These are phyloP conservation scores for Boletus vermiculosoides DNA, from an alignment of 768 basidiomycete species.

Conservation along the genomic window DNA sequence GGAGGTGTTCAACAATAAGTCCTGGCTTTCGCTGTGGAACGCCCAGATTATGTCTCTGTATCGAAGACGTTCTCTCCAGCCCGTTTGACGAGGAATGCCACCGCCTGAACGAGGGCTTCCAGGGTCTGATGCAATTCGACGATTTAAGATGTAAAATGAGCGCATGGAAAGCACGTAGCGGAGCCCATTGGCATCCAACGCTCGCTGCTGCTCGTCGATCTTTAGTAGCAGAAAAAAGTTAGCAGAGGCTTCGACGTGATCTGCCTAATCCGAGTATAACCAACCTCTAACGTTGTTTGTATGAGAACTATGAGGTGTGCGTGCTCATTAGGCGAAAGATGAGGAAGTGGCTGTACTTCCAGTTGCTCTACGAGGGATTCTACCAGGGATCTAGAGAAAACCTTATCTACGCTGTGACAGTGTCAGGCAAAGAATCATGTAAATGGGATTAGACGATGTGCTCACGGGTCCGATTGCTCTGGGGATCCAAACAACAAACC, in stretches of 20 bases:
- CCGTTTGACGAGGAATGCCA: slow-evolving; percentile 44
- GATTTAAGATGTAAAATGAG: slow-evolving; percentile 84
- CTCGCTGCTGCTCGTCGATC: slow-evolving; percentile 89
- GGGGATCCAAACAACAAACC: slow-evolving; percentile 53
- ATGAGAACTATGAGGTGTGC: slow-evolving; percentile 81
- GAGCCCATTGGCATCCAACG: slow-evolving; percentile 88
- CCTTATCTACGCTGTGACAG: slow-evolving; percentile 43
- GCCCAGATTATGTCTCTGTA: slow-evolving; percentile 98
- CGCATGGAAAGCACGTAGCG: slow-evolving; percentile 93
- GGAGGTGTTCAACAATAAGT: slow-evolving; percentile 70
- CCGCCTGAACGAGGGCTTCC: slow-evolving; percentile 47
- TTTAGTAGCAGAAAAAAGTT: slow-evolving; percentile 30
- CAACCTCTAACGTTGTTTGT: slow-evolving; percentile 82
- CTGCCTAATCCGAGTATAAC: slow-evolving; percentile 8
- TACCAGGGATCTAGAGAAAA: slow-evolving; percentile 62
- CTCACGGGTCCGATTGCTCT: slow-evolving; percentile 47
- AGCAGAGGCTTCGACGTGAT: background rate
- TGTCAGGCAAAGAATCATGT: slow-evolving; percentile 4
- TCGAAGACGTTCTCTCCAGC: slow-evolving; percentile 72
- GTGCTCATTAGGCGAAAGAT: slow-evolving; percentile 76
- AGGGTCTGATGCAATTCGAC: slow-evolving; percentile 49
- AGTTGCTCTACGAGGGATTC: slow-evolving; percentile 60
- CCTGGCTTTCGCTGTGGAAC: slow-evolving; percentile 93
- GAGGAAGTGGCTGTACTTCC: slow-evolving; percentile 61
- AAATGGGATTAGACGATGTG: background rate